These are phyloP conservation scores for Saksenaea oblongispora DNA, from an alignment of 371 early-diverging fungal species.

Conservation along the genomic window DNA sequence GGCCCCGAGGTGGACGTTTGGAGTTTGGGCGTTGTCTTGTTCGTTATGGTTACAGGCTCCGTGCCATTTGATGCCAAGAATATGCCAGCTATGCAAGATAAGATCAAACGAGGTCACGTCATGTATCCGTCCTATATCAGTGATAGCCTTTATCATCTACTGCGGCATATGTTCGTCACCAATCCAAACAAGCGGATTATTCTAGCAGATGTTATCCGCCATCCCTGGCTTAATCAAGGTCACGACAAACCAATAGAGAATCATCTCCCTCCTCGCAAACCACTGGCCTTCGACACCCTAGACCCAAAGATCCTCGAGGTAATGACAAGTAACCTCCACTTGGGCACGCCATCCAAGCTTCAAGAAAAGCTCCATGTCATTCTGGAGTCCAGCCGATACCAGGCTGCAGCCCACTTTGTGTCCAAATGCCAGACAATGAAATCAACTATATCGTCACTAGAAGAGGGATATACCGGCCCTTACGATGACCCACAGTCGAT, in stretches of 20 bases:
- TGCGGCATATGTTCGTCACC: slow-evolving; percentile 78
- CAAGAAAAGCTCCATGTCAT: slow-evolving; percentile 56
- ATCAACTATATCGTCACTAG: neutral
- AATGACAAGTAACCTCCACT: slow-evolving; percentile 82
- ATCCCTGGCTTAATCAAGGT: slow-evolving; percentile 86
- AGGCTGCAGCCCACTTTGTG: slow-evolving; percentile 27
- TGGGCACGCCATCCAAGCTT: slow-evolving; percentile 78
- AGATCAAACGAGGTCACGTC: slow-evolving; percentile 86
- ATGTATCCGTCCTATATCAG: slow-evolving; percentile 84
- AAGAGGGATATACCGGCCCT: neutral
- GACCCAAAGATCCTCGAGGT: slow-evolving; percentile 72
- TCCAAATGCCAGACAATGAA: neutral
- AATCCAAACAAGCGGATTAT: slow-evolving; percentile 74
- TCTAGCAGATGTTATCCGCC: slow-evolving; percentile 73
- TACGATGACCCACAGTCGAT: slow-evolving; percentile 15
- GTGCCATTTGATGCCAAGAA: slow-evolving; percentile 97
- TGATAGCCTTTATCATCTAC: slow-evolving; percentile 74
- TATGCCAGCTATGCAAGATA: slow-evolving; percentile 89
- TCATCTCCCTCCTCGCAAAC: slow-evolving; percentile 67
- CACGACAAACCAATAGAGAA: slow-evolving; percentile 63
- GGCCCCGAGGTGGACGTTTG: slow-evolving; percentile 98
- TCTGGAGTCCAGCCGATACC: slow-evolving; percentile 44
- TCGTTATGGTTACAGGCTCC: slow-evolving; percentile 91
- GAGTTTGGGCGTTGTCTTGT: slow-evolving; percentile 96
- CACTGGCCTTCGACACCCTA: slow-evolving; percentile 62